These are phyloP conservation scores for Ceratocystis papillata DNA, from an alignment of 2,329 filamentous ascomycete genomes.

Conservation along the genomic window DNA sequence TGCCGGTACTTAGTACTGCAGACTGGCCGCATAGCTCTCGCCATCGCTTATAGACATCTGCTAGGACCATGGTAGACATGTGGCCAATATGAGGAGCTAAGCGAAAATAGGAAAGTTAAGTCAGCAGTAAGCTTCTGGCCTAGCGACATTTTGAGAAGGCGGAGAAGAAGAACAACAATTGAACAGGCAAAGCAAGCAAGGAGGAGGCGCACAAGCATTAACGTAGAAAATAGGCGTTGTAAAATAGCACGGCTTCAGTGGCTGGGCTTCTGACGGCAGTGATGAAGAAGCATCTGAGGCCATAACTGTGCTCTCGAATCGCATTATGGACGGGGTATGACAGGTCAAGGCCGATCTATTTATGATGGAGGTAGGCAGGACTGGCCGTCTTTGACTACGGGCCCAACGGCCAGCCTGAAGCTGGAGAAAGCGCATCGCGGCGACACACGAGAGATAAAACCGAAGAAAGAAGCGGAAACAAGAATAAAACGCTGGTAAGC, in stretches of 20 bases:
- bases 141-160: neutral
- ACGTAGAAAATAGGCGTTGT: slow-evolving; percentile 99
- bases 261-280: neutral
- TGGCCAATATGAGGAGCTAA: slow-evolving; percentile 88
- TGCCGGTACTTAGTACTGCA: slow-evolving; percentile 76
- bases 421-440: slow-evolving; percentile 7
- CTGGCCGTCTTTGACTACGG: neutral
- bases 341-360: neutral
- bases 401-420: slow-evolving; percentile 5
- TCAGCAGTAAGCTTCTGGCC: neutral
- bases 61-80: slow-evolving; percentile 81
- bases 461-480: neutral
- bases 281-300: neutral
- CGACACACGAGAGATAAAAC: neutral
- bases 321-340: neutral
- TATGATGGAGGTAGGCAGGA: neutral
- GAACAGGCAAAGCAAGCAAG: neutral
- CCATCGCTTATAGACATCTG: slow-evolving; percentile 90
- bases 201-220: slow-evolving; percentile 60
- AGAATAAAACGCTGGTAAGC: neutral
- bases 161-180: neutral
- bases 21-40: slow-evolving; percentile 60
- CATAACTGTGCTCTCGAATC: slow-evolving; percentile 1
- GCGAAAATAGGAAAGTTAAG: neutral
- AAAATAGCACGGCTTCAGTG: slow-evolving; percentile 75